A percentile compares a stretch with the other conserved stretches of the same genome.
Evolutionary conservation across 208 protist species (phyloP).

Genomic region (Trypanosoma congolense): DNA sequence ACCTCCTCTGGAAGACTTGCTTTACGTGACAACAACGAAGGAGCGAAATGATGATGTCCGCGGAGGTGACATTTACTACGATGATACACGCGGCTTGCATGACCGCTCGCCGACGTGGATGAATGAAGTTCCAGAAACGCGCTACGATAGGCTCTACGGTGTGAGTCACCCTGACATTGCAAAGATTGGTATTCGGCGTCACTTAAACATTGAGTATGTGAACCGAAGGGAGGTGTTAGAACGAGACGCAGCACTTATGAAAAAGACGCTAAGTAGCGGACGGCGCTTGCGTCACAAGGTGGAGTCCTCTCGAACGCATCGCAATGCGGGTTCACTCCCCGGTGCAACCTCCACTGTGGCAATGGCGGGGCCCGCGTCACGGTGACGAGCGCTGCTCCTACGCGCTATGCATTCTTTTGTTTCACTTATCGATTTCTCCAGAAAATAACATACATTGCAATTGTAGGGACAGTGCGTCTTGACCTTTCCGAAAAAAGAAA

Average conservation of each 20-base stretch:
- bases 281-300: conserved; percentile 72
- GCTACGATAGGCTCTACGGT: conserved; percentile 86
- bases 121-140: conserved; percentile 85
- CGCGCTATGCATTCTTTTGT: no score
- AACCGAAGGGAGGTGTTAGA: conserved; percentile 74
- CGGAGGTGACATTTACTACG: conserved; percentile 80
- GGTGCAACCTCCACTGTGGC: conserved; percentile 3
- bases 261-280: conserved; percentile 56
- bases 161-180: conserved; percentile 77
- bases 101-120: conserved; percentile 80
- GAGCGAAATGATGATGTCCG: conserved; percentile 79
- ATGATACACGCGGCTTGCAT: conserved; percentile 55
- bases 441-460: neutral
- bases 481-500: no score
- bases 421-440: neutral
- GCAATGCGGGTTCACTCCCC: conserved; percentile 49
- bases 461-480: no score
- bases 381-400: no score
- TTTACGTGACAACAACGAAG: conserved; percentile 37
- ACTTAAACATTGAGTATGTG: conserved; percentile 77
- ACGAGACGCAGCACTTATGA: conserved; percentile 71
- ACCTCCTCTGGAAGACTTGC: conserved; percentile 54
- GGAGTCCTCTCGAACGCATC: conserved; percentile 69
- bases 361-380: no score
- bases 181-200: conserved; percentile 82